Conservation (phyloP, 2,329 filamentous ascomycete species). For the Xylariaceae sp. region DNA sequence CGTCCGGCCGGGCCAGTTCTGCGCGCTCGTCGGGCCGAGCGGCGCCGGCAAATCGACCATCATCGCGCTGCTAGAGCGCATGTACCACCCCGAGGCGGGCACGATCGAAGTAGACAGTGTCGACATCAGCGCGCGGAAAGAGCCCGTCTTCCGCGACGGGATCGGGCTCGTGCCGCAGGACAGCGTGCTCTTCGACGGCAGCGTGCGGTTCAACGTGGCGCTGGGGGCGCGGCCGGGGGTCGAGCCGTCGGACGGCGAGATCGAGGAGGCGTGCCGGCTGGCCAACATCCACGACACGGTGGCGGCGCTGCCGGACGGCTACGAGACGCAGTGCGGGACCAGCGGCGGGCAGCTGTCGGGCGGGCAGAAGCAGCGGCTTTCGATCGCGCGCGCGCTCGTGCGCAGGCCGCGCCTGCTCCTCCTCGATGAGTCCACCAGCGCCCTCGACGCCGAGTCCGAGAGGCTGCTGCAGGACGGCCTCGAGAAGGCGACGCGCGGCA, state of each 20-base stretch:
- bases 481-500: slow-evolving; percentile 56
- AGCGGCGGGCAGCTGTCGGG: slow-evolving; percentile 75
- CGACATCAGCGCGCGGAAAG: slow-evolving; percentile 47
- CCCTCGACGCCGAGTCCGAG: slow-evolving; percentile 73
- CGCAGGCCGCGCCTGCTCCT: slow-evolving; percentile 73
- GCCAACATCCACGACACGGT: slow-evolving; percentile 75
- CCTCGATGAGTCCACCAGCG: slow-evolving; percentile 80
- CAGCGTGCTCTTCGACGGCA: slow-evolving; percentile 60
- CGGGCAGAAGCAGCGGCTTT: slow-evolving; percentile 77
- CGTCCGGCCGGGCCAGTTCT: slow-evolving; percentile 43
- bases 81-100: slow-evolving; percentile 56
- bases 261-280: slow-evolving; percentile 66
- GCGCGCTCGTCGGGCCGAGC: slow-evolving; percentile 49
- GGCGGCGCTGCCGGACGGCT: slow-evolving; percentile 62
- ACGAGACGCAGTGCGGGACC: slow-evolving; percentile 69
- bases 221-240: slow-evolving; percentile 58
- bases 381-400: slow-evolving; percentile 76
- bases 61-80: slow-evolving; percentile 52
- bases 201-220: slow-evolving; percentile 57
- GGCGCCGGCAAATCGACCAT: slow-evolving; percentile 53
- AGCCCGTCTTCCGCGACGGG: slow-evolving; percentile 51
- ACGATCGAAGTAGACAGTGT: slow-evolving; percentile 54
- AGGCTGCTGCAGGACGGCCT: slow-evolving; percentile 67
- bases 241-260: slow-evolving; percentile 60
- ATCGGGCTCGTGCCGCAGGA: slow-evolving; percentile 63